phyloP scores from a whole-genome alignment of 2,329 filamentous ascomycete genomes.

The Xylaria sp. region DNA sequence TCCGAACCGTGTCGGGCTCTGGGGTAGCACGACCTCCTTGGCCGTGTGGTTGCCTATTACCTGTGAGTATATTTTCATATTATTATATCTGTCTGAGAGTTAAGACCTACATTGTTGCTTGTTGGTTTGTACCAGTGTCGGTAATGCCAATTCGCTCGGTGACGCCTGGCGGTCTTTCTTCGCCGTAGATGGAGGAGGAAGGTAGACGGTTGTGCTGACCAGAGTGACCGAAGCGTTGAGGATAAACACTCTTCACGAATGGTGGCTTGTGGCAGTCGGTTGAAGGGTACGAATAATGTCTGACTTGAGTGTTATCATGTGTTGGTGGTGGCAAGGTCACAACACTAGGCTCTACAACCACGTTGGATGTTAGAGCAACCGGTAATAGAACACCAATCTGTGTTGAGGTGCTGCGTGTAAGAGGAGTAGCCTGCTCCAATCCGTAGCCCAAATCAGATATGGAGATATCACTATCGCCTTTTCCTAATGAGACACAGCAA shows the following conservation, averaged over 20 bases:
- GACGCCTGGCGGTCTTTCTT: not conserved
- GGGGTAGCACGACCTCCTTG: not conserved
- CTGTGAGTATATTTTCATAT: slow-evolving; percentile 2
- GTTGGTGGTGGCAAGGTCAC: not conserved
- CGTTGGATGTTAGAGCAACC: no score
- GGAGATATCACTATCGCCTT: no score
- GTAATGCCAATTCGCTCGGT: not conserved
- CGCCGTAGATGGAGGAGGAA: not conserved
- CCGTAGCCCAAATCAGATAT: no score
- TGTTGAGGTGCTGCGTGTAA: no score
- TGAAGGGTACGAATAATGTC: no score
- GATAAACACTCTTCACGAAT: not conserved
- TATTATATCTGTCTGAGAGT: not conserved
- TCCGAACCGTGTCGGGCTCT: not conserved
- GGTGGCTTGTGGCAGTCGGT: no score
- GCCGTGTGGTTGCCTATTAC: slow-evolving; percentile 6
- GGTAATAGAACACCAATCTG: no score
- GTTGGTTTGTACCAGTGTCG: not conserved
- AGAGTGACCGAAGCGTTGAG: not conserved
- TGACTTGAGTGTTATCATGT: no score
- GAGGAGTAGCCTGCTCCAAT: no score
- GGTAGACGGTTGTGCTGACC: not conserved
- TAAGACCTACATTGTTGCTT: slow-evolving; percentile 13
- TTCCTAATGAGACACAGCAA: no score
- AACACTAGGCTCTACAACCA: not conserved